Conservation (phyloP, 2,329 filamentous ascomycete genomes). For the Lecanosticta acicola region DNA sequence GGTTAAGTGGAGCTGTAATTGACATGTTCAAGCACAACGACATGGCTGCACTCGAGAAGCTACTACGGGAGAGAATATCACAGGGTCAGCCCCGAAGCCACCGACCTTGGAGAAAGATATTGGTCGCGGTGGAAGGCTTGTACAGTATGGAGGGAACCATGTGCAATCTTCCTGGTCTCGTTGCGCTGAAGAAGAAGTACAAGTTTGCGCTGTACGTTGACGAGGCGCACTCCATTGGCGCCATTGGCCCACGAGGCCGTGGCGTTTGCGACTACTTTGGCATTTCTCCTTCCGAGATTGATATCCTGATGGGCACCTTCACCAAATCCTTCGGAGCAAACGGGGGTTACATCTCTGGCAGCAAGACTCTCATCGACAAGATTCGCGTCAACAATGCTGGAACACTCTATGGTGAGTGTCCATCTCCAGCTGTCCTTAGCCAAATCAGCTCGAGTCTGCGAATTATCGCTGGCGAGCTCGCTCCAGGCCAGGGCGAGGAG, state of each 20-base stretch:
- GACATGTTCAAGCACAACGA: slow-evolving; percentile 98
- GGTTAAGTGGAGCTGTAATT: slow-evolving; percentile 91
- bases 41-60: slow-evolving; percentile 77
- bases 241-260: slow-evolving; percentile 78
- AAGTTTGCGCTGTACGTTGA: slow-evolving; percentile 96
- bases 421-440: slow-evolving; percentile 78
- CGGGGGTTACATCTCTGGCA: slow-evolving; percentile 86
- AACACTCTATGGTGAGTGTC: slow-evolving; percentile 80
- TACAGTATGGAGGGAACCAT: slow-evolving; percentile 99
- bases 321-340: slow-evolving; percentile 99
- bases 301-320: slow-evolving; percentile 95
- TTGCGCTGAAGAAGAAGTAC: slow-evolving; percentile 87
- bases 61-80: slow-evolving; percentile 85
- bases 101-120: slow-evolving; percentile 97
- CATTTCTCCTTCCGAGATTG: slow-evolving; percentile 78
- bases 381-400: slow-evolving; percentile 80
- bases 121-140: slow-evolving; percentile 91
- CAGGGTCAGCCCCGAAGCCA: slow-evolving; percentile 98
- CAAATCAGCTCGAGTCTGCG: slow-evolving; percentile 84
- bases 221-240: slow-evolving; percentile 93
- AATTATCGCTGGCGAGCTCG: slow-evolving; percentile 82
- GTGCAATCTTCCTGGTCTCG: slow-evolving; percentile 88
- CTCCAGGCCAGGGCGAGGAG: slow-evolving; percentile 89
- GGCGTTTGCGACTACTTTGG: slow-evolving; percentile 98
- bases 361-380: slow-evolving; percentile 88